Conservation (phyloP, 1,284 basidiomycete genomes). For the Leccinum holopus region DNA sequence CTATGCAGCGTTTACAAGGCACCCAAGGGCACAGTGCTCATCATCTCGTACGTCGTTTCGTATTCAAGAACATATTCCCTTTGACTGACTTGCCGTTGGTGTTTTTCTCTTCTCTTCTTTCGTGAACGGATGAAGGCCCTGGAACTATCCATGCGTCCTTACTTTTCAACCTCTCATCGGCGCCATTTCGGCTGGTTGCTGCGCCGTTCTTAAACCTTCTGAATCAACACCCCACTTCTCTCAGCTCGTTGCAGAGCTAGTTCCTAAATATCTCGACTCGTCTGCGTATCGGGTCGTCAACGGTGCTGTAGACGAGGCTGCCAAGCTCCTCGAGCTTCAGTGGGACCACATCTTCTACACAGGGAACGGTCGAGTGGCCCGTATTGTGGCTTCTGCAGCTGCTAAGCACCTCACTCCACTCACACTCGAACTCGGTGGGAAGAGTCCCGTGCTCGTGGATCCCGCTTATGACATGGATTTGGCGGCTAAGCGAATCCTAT, state of each 20-base stretch:
- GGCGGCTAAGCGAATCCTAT: conserved; percentile 48
- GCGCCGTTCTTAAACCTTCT: conserved; percentile 60
- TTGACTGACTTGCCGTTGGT: neutral
- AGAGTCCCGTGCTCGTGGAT: conserved; percentile 62
- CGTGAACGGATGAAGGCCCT: conserved; percentile 38
- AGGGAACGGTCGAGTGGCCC: conserved; percentile 48
- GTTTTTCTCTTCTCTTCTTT: neutral
- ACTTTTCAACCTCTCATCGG: conserved; percentile 52
- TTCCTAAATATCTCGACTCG: conserved; percentile 65
- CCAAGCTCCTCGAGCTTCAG: conserved; percentile 50
- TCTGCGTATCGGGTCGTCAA: conserved; percentile 50
- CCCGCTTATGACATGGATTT: conserved; percentile 44
- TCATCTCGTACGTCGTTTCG: conserved; percentile 33
- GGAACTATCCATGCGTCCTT: conserved; percentile 58
- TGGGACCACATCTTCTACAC: conserved; percentile 60
- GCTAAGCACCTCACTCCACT: conserved; percentile 63
- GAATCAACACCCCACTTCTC: conserved; percentile 54
- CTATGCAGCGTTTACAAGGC: conserved; percentile 38
- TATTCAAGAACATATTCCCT: no score
- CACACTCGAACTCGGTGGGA: conserved; percentile 68
- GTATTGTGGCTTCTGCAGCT: conserved; percentile 61
- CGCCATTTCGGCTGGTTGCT: conserved; percentile 63
- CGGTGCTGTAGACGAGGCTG: conserved; percentile 54
- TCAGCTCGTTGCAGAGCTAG: conserved; percentile 52
- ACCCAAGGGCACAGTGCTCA: conserved; percentile 46